Evolutionary conservation across 140 eudicot species (phyloP).

Genomic region (Flaveria floridana): DNA sequence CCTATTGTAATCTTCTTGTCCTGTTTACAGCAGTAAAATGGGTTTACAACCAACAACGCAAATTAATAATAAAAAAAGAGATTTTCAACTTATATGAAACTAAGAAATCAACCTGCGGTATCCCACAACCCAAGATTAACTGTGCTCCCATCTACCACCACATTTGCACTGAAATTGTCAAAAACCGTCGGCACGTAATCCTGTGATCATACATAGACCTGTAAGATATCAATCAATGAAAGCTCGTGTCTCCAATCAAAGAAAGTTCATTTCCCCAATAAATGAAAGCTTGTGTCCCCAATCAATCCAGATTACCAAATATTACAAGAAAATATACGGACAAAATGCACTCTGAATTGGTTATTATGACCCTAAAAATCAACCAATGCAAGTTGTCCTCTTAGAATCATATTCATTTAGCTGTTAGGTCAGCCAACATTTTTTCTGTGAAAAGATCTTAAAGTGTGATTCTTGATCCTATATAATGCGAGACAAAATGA

Average conservation of each 20-base stretch:
- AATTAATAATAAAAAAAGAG: background rate
- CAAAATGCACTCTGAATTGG: background rate
- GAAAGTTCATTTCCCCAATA: background rate
- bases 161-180: constrained; percentile 87
- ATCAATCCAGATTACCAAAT: background rate
- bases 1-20: constrained; percentile 81
- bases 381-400: background rate
- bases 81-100: background rate
- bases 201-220: constrained; percentile 25
- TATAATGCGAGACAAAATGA: too few relatives aligned
- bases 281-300: too few relatives aligned
- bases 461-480: too few relatives aligned
- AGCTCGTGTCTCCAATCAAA: background rate
- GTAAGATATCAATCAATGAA: constrained; percentile 18
- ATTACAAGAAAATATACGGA: background rate
- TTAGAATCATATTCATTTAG: background rate
- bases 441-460: too few relatives aligned
- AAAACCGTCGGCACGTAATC: constrained; percentile 87
- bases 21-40: background rate
- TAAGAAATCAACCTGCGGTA: constrained; percentile 60
- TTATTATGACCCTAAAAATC: background rate
- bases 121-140: constrained; percentile 83
- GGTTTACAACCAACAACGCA: background rate
- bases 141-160: constrained; percentile 82
- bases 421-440: too few relatives aligned